phyloP scores from a whole-genome alignment of 768 basidiomycete genomes.

The Tremella fuciformis region DNA sequence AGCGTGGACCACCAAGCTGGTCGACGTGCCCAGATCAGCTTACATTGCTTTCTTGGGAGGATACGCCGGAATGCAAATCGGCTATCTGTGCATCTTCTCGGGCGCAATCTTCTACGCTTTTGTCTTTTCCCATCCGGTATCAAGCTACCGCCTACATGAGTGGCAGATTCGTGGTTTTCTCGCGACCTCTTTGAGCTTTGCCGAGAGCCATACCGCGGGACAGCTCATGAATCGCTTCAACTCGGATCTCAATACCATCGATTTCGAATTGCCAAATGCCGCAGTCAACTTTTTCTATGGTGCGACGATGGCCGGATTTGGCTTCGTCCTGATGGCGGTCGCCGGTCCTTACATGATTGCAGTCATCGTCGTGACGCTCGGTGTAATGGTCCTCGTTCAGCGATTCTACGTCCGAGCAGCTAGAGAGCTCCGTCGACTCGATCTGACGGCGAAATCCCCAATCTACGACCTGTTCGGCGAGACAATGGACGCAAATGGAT shows the following conservation, averaged over 20 bases:
- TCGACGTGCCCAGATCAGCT: not conserved
- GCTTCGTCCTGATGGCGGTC: constrained; percentile 14
- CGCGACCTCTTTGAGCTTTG: constrained; percentile 12
- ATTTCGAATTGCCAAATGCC: constrained; percentile 19
- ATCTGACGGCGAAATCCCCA: constrained; percentile 19
- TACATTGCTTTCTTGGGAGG: constrained; percentile 28
- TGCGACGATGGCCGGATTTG: constrained; percentile 10
- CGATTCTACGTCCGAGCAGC: constrained; percentile 25
- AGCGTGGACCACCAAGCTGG: constrained; percentile 19
- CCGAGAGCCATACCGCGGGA: constrained; percentile 12
- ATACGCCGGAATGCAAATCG: constrained; percentile 22
- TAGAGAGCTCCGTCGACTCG: constrained; percentile 21
- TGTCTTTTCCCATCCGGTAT: constrained; percentile 16
- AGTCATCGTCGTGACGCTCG: constrained; percentile 11
- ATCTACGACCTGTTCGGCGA: not conserved
- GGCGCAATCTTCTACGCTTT: constrained; percentile 12
- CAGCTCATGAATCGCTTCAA: constrained; percentile 31
- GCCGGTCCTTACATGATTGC: constrained; percentile 23
- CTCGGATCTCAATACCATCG: constrained; percentile 20
- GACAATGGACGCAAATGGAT: constrained; percentile 19
- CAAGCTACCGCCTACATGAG: constrained; percentile 14
- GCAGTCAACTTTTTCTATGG: constrained; percentile 14
- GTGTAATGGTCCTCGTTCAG: constrained; percentile 15
- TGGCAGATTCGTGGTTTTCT: constrained; percentile 18
- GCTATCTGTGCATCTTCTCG: constrained; percentile 12